A percentile compares a stretch with the other conserved stretches of the same genome.
These are phyloP conservation scores for Heliosperma pusillum DNA, from an alignment of 148 eudicot species.

Conservation along the genomic window DNA sequence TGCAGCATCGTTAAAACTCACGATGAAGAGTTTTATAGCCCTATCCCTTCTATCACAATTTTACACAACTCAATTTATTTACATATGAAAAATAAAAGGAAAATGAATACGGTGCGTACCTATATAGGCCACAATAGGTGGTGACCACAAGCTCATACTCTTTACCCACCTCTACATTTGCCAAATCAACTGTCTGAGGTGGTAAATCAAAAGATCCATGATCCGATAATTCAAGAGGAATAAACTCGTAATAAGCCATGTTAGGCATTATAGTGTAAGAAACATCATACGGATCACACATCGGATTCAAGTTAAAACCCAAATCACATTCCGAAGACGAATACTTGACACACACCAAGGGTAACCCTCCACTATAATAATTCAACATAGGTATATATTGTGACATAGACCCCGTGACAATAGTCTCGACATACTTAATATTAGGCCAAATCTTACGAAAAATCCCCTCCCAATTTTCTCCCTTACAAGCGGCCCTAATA, in stretches of 20 bases:
- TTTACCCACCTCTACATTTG: slow-evolving; percentile 7
- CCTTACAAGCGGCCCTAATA: not conserved
- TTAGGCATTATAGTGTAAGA: slow-evolving; percentile 2
- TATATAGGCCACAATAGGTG: slow-evolving; percentile 10
- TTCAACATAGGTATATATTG: slow-evolving; percentile 4
- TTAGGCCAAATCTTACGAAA: not conserved
- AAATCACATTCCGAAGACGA: slow-evolving; percentile 1
- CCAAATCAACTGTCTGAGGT: slow-evolving; percentile 7
- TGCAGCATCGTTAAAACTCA: too few relatives aligned
- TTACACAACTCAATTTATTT: too few relatives aligned
- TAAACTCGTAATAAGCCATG: slow-evolving; percentile 12
- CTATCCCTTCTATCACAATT: too few relatives aligned
- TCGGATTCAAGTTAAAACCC: not conserved
- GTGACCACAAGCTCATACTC: slow-evolving; percentile 21
- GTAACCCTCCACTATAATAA: not conserved
- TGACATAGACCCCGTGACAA: not conserved
- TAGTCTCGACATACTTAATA: not conserved
- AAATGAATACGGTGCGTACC: not conserved
- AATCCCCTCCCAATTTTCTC: not conserved
- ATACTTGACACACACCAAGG: not conserved
- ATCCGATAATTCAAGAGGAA: not conserved
- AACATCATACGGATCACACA: not conserved
- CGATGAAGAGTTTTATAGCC: too few relatives aligned
- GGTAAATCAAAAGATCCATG: not conserved
- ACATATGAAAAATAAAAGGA: too few relatives aligned